Evolutionary conservation across 306 rosid species (phyloP), one percentile per base, ranked within the genome.

Genomic region (Cicer arietinum): DNA sequence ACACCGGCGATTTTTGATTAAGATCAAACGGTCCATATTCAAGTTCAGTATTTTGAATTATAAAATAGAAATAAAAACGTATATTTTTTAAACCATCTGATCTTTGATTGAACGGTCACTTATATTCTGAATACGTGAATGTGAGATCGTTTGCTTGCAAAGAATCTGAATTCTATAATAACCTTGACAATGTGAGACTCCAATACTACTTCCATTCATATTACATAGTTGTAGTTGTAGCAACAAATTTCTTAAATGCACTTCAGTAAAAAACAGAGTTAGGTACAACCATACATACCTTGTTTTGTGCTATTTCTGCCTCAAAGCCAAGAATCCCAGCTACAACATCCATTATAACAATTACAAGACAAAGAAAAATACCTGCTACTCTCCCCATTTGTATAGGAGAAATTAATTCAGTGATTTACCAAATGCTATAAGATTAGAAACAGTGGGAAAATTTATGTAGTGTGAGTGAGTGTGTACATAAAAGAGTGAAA

Each of bases 321-420:
- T 92, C 93, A 42, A 94, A 90, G 76, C 93, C 96, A 7, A 94
- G 95, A 78, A 94, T 80, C 64, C 99, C 99, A 43, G 96, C 99
- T n/a, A 77, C 89, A 2, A 92, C 83, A 77, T 94, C 99, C 83
- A 92, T 69, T 6, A 80, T 81, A 57, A 92, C 86, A 22, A 94
- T 81, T 82, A 94, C 69, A 43, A 94, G 50, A 62, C 96, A 94
- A 30, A 94, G 30, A 46, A 92, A 75, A 73, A 89, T 73, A 7
- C 96, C 99, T 56, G 37, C 84, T 35, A 80, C 50, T 79, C 81
- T 88, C 20, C 74, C 90, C 99, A 94, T 94, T 80, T 42, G 74
- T 35, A 7, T 53, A 48, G 44, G 52, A 40, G 22, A 59, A 71
- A 40, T 16, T 53, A 53, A 7, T 57, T 62, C 6, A 50, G 30